Evolutionary conservation across 129 eudicot species (phyloP).

Genomic region (Flaveria trinervia): DNA sequence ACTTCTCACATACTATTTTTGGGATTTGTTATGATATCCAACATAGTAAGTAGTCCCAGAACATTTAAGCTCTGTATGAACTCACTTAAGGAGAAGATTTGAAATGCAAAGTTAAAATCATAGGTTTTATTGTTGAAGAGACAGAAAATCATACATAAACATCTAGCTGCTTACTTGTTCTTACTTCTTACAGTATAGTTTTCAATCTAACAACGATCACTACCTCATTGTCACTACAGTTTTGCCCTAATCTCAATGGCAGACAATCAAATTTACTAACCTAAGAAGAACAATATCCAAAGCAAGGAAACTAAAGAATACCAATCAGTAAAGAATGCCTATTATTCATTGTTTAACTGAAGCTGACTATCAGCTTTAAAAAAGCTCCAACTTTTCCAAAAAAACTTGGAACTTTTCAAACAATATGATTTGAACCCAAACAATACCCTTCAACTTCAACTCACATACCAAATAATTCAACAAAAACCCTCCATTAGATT

Average conservation of each 20-base stretch:
- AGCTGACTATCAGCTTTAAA: neutral
- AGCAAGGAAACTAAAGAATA: neutral
- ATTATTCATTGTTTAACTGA: neutral
- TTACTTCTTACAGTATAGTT: neutral
- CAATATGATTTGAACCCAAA: conserved; percentile 6
- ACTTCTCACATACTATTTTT: conserved; percentile 24
- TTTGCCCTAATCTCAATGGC: conserved; percentile 1
- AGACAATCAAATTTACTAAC: too few species aligned
- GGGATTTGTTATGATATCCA: neutral
- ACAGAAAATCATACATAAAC: neutral
- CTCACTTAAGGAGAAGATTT: neutral
- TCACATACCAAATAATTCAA: too few species aligned
- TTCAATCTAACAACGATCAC: conserved; percentile 11
- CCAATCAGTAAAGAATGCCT: neutral
- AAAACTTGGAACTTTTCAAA: conserved; percentile 6
- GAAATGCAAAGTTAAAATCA: conserved; percentile 14
- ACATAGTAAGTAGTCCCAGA: conserved; percentile 6
- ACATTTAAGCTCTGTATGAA: neutral
- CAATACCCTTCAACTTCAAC: conserved; percentile 12
- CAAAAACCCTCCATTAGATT: too few species aligned
- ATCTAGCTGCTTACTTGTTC: conserved; percentile 11
- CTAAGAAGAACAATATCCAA: too few species aligned
- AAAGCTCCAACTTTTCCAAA: neutral
- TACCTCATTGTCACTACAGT: neutral
- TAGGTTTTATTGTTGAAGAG: neutral